Evolutionary conservation across 2,329 filamentous ascomycete species (phyloP), one percentile per base, ranked within the genome.

Genomic region (Microsporum ferrugineum): DNA sequence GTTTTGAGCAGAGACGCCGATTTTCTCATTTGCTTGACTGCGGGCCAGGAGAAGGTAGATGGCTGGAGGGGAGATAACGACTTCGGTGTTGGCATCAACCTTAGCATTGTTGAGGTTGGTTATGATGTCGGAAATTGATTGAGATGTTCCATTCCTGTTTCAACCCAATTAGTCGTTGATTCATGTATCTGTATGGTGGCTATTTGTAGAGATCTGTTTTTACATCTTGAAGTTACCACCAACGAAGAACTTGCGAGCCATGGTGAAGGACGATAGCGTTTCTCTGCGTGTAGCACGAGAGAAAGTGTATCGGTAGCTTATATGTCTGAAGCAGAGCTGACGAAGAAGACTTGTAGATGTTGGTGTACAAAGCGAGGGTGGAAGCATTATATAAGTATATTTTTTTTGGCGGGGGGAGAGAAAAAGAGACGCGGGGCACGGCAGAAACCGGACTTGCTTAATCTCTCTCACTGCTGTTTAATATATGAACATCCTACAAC

Each of bases 191-290:
- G 23, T 31, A 14, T 23, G 4, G 36, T 43, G 62, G 62, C 65
- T 66, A 65, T 68, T 65, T 63, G 65, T 64, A 61, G 68, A 63
- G 69, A 66, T 66, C 66, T 63, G 69, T 63, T 12, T n/a, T 43
- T n/a, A 95, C 91, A 97, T 97, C 84, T 99, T 97, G 82, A 97
- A 97, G 87, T 99, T 99, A 75, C 91, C 91, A 78, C 91, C 91
- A 77, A 96, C 89, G 77, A 96, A 95, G 83, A 95, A 96, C 82
- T 91, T 88, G 82, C 91, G 91, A 84, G 87, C 83, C 91, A 95
- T 96, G 83, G 79, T 74, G 66, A 59, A 63, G 41, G 39, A 12
- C 12, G 38, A 29, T 41, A 17, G 33, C 2, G 49, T 5, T 33
- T 31, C 6, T 34, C 29, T 36, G 14, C 3, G 14, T n/a, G 3